Base-by-base conservation (phyloP, 129 eudicot species). In the Flaveria linearis region DNA sequence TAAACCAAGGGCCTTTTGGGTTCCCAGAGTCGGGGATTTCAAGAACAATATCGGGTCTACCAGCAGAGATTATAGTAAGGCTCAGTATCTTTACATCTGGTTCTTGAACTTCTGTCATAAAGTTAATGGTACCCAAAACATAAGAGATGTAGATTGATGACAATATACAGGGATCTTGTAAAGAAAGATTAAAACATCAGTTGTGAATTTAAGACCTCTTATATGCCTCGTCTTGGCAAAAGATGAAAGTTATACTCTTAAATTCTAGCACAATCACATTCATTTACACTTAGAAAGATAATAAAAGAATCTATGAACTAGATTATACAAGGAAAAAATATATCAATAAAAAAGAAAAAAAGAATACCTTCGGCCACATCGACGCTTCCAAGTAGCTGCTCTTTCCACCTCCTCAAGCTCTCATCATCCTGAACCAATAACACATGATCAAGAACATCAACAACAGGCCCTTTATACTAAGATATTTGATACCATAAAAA, bases 351-450 rank as follows among this genome's bases (percentile, higher is more conserved):
- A 23, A 56, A 30, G 22, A 14, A 28, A 51, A 72, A 63, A 28
- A 30, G 0, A 67, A 56, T 69, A 84, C 86, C 96, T 80, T 74
- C 88, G 71, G 68, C 83, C 0, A 81, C 87, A 85, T 91, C 92
- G 68, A 87, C 97, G 14, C 86, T 71, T 63, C 92, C 96, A 51
- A 89, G 87, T 15, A 89, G 86, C 78, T 86, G 95, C 74, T 88
- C 97, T 73, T 91, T 91, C 97, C 97, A 88, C 86, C 88, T 88
- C 81, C 94, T 88, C 73, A 91, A 84, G 74, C 93, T 88, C 86
- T 91, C 97, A 63, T 91, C 97, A 84, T 91, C 93, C 97, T 91
- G 66, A 73, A 74, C 61, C 58, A 76, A 73, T 23, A 57, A 22
- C 72, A 77, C 28, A 49, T 17, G 33, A 68, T 71, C 68, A 72